Evolutionary conservation across 1,284 basidiomycete species (phyloP).

Genomic region (Ganoderma lucidum): DNA sequence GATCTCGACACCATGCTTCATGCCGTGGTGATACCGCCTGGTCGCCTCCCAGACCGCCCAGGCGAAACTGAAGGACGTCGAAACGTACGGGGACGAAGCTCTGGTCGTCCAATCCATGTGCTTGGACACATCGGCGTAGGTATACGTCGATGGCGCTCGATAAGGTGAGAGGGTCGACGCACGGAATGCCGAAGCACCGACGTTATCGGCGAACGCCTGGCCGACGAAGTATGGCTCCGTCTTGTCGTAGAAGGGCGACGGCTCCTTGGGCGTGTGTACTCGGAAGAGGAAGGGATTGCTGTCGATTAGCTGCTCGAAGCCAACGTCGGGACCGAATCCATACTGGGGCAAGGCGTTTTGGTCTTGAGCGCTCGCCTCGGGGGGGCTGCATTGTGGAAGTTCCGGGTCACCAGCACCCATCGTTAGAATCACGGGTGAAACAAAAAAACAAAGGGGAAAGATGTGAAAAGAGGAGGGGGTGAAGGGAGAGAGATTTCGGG

Average conservation of each 20-base stretch:
- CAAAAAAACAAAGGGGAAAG: constrained; percentile 12
- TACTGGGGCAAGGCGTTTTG: constrained; percentile 65
- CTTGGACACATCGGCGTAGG: constrained; percentile 67
- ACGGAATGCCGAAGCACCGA: constrained; percentile 38
- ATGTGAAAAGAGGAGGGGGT: constrained; percentile 8
- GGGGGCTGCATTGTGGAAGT: constrained; percentile 22
- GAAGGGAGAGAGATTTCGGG: constrained; percentile 9
- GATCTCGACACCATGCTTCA: constrained; percentile 79
- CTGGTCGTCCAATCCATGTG: constrained; percentile 83
- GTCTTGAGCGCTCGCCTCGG: constrained; percentile 29
- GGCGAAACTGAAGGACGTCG: constrained; percentile 78
- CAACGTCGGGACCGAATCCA: constrained; percentile 69
- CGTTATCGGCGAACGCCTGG: constrained; percentile 57
- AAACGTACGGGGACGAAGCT: constrained; percentile 70
- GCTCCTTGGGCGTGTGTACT: constrained; percentile 74
- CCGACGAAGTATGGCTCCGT: constrained; percentile 70
- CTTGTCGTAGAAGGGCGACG: constrained; percentile 58
- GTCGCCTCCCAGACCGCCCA: constrained; percentile 85
- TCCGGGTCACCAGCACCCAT: constrained; percentile 31
- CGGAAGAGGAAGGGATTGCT: constrained; percentile 79
- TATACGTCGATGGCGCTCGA: constrained; percentile 40
- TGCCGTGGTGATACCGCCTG: constrained; percentile 68
- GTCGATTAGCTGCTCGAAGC: constrained; percentile 66
- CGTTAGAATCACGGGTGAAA: constrained; percentile 10
- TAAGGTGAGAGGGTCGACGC: constrained; percentile 31